Percentiles rank a stretch among this genome's conserved stretches.
Conservation (phyloP, 2,329 filamentous ascomycete species). For the Clarireedia homoeocarpa region DNA sequence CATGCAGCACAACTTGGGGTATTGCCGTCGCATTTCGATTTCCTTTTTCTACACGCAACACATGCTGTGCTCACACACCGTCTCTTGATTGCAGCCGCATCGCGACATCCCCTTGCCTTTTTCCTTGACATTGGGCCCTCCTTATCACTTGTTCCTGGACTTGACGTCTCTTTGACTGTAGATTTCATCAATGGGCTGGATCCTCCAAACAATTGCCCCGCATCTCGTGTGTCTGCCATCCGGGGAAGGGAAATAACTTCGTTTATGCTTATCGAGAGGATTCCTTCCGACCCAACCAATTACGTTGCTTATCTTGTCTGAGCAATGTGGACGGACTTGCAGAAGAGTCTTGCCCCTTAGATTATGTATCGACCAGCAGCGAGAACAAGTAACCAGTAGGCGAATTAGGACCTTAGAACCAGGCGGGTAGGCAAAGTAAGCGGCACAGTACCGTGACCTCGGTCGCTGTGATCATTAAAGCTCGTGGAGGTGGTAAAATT, state of each 20-base stretch:
- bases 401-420: no score
- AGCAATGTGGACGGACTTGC: not conserved
- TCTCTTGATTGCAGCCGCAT: conserved; percentile 44
- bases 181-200: not conserved
- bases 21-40: conserved; percentile 88
- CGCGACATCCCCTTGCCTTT: conserved; percentile 26
- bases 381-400: not conserved
- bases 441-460: no score
- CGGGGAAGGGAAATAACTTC: not conserved
- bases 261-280: not conserved
- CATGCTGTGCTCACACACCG: conserved; percentile 80
- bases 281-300: not conserved
- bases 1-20: conserved; percentile 92
- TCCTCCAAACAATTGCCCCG: not conserved
- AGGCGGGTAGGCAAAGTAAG: no score
- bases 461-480: not conserved
- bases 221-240: conserved; percentile 10
- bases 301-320: not conserved
- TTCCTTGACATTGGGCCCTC: conserved; percentile 19
- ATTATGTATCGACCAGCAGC: not conserved
- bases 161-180: not conserved
- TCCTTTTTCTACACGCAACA: conserved; percentile 69
- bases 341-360: not conserved
- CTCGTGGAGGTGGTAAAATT: not conserved
- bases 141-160: not conserved